Base-by-base conservation (phyloP, 345 rosid genomes). In the Nephelium lappaceum region DNA sequence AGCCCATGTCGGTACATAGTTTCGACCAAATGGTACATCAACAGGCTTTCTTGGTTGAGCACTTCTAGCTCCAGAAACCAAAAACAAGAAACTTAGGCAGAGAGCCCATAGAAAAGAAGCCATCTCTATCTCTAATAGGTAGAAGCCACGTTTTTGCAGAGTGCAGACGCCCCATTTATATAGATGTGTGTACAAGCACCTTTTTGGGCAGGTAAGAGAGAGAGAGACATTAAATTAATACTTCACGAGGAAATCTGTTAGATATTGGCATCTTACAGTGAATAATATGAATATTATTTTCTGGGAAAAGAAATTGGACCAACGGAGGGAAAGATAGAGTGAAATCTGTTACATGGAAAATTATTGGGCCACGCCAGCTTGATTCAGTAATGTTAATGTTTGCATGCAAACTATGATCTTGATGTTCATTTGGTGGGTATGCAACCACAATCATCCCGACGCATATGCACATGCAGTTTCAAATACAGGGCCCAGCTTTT, bases 1-100 rank as follows among this genome's bases (percentile, higher is more conserved):
- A 51, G 98, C 95, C 97, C 98, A 93, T 5, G 98, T 92, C 11
- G 98, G 97, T 21, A 75, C 80, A 66, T 92, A 93, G 93, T 92
- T 92, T 24, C 92, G 84, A 63, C 93, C 83, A 57, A 93, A 93
- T 0, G 93, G 89, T 5, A 93, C 93, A 21, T 86, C 82, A 6
- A 89, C 77, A 16, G 97, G 83, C 77, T 61, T 91, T 58, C 81
- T 87, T 8, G 90, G 98, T 5, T 89, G 71, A 27, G 87, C 87
- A 8, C 86, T 84, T 84, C 77, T 82, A 4, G 87, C 79, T 24
- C 75, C 87, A 58, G 83, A 78, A 55, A 73, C 83, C 80, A 85
- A 67, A 69, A 87, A 68, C 79, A 87, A 61, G 82, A 79, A 81
- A 71, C 62, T 42, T n/a, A 79, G 38, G 62, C 73, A 78, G 4